Conservation (phyloP, 345 rosid genomes). For the rapeseed (Brassica napus) region DNA sequence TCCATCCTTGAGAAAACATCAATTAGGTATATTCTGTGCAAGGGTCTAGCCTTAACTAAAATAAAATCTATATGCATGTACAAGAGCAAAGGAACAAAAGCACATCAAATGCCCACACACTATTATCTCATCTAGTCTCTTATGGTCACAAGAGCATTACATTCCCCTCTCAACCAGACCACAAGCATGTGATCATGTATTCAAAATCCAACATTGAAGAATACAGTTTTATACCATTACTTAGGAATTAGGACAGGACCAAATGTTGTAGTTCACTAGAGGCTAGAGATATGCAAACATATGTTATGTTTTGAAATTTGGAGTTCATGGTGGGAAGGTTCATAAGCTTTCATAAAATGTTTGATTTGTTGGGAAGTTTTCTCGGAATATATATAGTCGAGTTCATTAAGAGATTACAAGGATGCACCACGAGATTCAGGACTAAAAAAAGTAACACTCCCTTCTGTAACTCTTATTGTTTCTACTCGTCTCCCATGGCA, state of each 20-base stretch:
- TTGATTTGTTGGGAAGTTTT: neutral
- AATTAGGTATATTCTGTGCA: conserved; percentile 36
- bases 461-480: neutral
- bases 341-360: neutral
- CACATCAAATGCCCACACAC: conserved; percentile 28
- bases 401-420: conserved; percentile 4
- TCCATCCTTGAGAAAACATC: conserved; percentile 22
- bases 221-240: conserved; percentile 13
- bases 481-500: conserved; percentile 85
- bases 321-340: conserved; percentile 1
- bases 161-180: conserved; percentile 39
- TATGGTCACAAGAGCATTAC: conserved; percentile 21
- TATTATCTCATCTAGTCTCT: conserved; percentile 19
- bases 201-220: neutral
- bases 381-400: neutral
- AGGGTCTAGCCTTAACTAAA: conserved; percentile 29
- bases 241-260: conserved; percentile 7
- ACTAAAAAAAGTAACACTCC: neutral
- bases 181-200: conserved; percentile 20
- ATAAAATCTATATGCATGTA: neutral
- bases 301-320: neutral
- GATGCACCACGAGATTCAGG: neutral
- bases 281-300: conserved; percentile 15
- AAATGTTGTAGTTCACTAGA: conserved; percentile 18
- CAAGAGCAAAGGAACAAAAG: conserved; percentile 31